These are phyloP conservation scores for Groenewaldozyma sp. DNA, from an alignment of 1,139 yeast genomes.

Conservation along the genomic window DNA sequence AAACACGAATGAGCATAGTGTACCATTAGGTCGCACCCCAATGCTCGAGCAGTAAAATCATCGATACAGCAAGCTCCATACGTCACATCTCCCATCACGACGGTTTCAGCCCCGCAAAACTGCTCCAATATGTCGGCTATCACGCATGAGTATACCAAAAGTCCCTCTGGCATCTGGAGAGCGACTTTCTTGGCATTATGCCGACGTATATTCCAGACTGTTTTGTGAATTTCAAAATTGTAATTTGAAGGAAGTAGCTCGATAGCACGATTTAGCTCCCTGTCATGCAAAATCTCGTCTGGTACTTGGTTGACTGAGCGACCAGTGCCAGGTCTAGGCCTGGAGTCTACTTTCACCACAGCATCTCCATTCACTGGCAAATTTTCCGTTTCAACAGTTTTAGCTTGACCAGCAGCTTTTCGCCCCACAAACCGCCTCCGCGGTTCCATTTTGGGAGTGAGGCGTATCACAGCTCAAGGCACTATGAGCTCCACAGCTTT, in stretches of 20 bases:
- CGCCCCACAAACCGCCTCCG: slow-evolving; percentile 40
- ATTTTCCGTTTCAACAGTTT: slow-evolving; percentile 1
- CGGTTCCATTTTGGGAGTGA: slow-evolving; percentile 20
- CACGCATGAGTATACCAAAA: slow-evolving; percentile 75
- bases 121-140: slow-evolving; percentile 87
- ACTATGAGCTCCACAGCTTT: too few relatives aligned
- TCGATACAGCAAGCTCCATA: slow-evolving; percentile 99
- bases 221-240: slow-evolving; percentile 91
- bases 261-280: slow-evolving; percentile 73
- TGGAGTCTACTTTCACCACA: not conserved
- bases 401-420: slow-evolving; percentile 19
- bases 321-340: slow-evolving; percentile 9
- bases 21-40: slow-evolving; percentile 88
- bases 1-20: slow-evolving; percentile 97
- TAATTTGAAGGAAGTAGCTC: slow-evolving; percentile 78
- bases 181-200: slow-evolving; percentile 72
- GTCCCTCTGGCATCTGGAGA: slow-evolving; percentile 95
- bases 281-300: slow-evolving; percentile 66
- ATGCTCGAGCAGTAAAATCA: slow-evolving; percentile 85
- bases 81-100: slow-evolving; percentile 98
- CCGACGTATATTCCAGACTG: slow-evolving; percentile 84
- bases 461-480: not conserved
- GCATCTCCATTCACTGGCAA: not conserved
- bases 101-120: slow-evolving; percentile 76
- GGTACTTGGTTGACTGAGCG: slow-evolving; percentile 88